Conservation (phyloP, 108 stramenopile genomes). For the Skeletonema grethae region DNA sequence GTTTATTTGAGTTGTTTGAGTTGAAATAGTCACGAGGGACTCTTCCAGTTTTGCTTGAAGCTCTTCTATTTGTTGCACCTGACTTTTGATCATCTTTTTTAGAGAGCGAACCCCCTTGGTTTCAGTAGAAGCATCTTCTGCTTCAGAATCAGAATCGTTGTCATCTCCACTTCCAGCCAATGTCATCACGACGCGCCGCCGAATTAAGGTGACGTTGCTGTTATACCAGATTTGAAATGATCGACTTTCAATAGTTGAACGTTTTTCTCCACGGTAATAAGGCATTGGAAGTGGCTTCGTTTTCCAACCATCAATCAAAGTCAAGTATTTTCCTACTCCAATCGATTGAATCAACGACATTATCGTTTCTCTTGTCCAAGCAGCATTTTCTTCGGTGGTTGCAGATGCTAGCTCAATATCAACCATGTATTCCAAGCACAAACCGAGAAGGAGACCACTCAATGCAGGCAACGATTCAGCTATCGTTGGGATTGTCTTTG, state of each 20-base stretch:
- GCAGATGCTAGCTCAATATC: conserved; percentile 26
- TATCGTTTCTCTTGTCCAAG: conserved; percentile 48
- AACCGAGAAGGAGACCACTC: conserved; percentile 66
- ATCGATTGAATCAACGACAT: conserved; percentile 47
- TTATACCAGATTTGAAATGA: conserved; percentile 57
- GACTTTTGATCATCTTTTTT: conserved; percentile 60
- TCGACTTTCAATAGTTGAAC: conserved; percentile 49
- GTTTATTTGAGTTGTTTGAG: conserved; percentile 50
- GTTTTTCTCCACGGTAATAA: conserved; percentile 24
- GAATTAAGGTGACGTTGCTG: conserved; percentile 56
- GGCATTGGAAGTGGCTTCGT: conserved; percentile 37
- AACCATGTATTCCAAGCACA: conserved; percentile 64
- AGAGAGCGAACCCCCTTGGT: conserved; percentile 38
- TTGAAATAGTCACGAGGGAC: conserved; percentile 31
- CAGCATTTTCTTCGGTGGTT: conserved; percentile 27
- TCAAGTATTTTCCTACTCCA: conserved; percentile 41
- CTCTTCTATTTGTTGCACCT: conserved; percentile 71
- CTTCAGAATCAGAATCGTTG: conserved; percentile 42
- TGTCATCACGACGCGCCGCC: conserved; percentile 68
- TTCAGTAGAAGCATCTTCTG: background rate
- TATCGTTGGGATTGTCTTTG: background rate
- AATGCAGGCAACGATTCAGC: conserved; percentile 36
- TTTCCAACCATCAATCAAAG: conserved; percentile 48
- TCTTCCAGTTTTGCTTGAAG: conserved; percentile 52
- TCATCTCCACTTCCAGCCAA: conserved; percentile 51